Conservation (phyloP, 2,329 filamentous ascomycete species). For the Ilyonectria mors-panacis region DNA sequence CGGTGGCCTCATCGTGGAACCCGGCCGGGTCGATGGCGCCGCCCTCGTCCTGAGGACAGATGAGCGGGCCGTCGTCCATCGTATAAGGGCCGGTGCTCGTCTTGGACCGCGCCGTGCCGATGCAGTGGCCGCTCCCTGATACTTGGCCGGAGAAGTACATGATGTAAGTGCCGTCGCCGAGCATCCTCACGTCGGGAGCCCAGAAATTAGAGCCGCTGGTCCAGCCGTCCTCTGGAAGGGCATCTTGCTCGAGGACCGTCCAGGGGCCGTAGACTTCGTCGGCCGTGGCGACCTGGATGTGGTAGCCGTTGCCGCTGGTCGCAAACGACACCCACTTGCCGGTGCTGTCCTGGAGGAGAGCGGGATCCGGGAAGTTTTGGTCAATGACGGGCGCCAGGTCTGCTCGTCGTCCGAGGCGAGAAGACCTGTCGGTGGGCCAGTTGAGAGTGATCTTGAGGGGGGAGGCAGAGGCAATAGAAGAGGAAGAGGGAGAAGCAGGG, state of each 20-base stretch:
- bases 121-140: constrained; percentile 65
- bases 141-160: constrained; percentile 72
- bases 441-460: constrained; percentile 22
- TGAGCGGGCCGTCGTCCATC: constrained; percentile 62
- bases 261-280: constrained; percentile 63
- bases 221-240: constrained; percentile 70
- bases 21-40: constrained; percentile 76
- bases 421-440: constrained; percentile 9
- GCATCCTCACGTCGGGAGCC: constrained; percentile 72
- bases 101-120: constrained; percentile 68
- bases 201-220: constrained; percentile 68
- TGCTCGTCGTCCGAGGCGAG: constrained; percentile 19
- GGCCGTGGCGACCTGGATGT: constrained; percentile 69
- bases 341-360: constrained; percentile 62
- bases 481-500: background rate
- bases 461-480: background rate
- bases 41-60: constrained; percentile 67
- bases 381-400: constrained; percentile 33
- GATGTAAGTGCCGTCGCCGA: constrained; percentile 67
- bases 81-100: constrained; percentile 67
- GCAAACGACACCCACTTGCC: constrained; percentile 72
- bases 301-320: constrained; percentile 64
- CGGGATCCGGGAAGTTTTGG: constrained; percentile 69
- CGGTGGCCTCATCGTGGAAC: constrained; percentile 68
- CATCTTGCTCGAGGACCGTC: constrained; percentile 65